Percentiles rank a stretch among this genome's conserved stretches.
These are phyloP conservation scores for Hordeum pubiflorum DNA, from an alignment of 202 grass and related monocot species.

Conservation along the genomic window DNA sequence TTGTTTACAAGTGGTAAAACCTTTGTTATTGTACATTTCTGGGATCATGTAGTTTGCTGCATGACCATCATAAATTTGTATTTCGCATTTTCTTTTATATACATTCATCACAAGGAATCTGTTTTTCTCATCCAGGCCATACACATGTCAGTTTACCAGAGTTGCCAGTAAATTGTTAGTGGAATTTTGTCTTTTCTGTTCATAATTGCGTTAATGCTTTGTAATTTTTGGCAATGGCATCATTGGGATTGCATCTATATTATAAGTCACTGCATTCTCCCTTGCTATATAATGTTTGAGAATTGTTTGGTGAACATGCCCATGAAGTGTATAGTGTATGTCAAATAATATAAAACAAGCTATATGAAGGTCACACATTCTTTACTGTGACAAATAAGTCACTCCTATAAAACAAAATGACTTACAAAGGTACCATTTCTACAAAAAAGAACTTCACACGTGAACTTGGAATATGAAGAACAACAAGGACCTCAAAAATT, in stretches of 20 bases:
- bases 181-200: not conserved
- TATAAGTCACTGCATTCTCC: not conserved
- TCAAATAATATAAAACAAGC: conserved; percentile 1
- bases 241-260: not conserved
- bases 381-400: conserved; percentile 36
- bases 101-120: not conserved
- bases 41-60: conserved; percentile 11
- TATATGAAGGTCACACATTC: conserved; percentile 28
- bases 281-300: conserved; percentile 5
- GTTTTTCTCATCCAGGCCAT: not conserved
- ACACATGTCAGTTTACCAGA: not conserved
- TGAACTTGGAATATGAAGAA: conserved; percentile 39
- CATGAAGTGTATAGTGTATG: conserved; percentile 12
- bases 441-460: conserved; percentile 79
- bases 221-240: conserved; percentile 1
- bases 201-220: not conserved
- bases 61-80: conserved; percentile 10
- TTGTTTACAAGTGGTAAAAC: not conserved
- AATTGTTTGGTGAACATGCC: conserved; percentile 1
- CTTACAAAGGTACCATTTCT: conserved; percentile 58
- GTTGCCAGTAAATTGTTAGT: not conserved
- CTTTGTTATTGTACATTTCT: not conserved
- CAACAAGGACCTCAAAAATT: conserved; percentile 51
- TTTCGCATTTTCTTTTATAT: not conserved
- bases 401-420: conserved; percentile 68